Conservation (phyloP, 257 asterid species). For the Nicotiana obtusifolia region DNA sequence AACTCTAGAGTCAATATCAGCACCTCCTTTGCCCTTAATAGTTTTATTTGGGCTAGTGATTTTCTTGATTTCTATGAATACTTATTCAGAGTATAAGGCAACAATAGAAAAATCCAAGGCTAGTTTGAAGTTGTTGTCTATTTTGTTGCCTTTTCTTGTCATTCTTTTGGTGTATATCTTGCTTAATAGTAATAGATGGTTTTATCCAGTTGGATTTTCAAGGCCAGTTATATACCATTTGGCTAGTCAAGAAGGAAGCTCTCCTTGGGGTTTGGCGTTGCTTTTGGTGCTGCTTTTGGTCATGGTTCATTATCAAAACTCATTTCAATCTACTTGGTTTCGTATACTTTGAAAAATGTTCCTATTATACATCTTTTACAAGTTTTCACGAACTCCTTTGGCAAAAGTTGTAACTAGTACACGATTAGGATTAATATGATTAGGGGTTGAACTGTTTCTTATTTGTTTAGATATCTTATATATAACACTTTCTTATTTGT, state of each 20-base stretch:
- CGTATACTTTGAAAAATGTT: neutral
- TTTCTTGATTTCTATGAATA: constrained; percentile 34
- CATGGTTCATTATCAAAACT: constrained; percentile 41
- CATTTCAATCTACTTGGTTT: constrained; percentile 48
- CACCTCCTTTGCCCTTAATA: constrained; percentile 59
- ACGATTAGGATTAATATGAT: neutral
- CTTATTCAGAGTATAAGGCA: constrained; percentile 29
- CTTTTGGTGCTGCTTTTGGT: constrained; percentile 41
- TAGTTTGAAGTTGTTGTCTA: constrained; percentile 29
- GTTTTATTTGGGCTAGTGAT: constrained; percentile 46
- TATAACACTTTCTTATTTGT: no score
- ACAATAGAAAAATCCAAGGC: constrained; percentile 31
- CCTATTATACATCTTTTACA: no score
- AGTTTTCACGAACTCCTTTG: constrained; percentile 27
- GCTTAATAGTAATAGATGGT: constrained; percentile 39
- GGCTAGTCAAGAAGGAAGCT: constrained; percentile 26
- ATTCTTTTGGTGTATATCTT: constrained; percentile 24
- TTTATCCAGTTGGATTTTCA: constrained; percentile 26
- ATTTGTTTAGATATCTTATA: neutral
- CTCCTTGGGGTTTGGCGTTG: constrained; percentile 42
- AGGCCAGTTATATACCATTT: constrained; percentile 13
- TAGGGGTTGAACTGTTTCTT: neutral
- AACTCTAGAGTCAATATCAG: constrained; percentile 45
- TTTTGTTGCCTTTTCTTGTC: constrained; percentile 38
- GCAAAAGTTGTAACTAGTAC: constrained; percentile 11